Percentiles rank a stretch among this genome's conserved stretches.
Conservation (phyloP, 164 flowering plant species). For the Liquidambar formosana region DNA sequence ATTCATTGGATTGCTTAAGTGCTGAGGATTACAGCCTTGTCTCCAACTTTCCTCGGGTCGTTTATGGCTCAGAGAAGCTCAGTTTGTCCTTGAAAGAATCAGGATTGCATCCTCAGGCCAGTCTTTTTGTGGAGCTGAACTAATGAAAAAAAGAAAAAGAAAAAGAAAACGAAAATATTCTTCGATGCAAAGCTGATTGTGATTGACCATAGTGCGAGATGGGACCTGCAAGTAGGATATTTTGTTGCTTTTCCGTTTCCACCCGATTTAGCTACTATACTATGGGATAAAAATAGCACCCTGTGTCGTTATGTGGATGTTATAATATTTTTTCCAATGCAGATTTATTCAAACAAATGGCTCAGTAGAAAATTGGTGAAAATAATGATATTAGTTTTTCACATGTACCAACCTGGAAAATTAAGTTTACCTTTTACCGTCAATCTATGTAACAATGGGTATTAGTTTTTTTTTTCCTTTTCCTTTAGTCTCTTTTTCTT, state of each 20-base stretch:
- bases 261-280: neutral
- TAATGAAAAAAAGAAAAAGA: constrained; percentile 22
- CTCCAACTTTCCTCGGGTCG: constrained; percentile 86
- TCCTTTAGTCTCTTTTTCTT: too few species aligned
- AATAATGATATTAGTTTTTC: too few species aligned
- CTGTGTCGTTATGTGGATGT: neutral
- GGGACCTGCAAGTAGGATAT: constrained; percentile 13
- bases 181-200: neutral
- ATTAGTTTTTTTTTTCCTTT: too few species aligned
- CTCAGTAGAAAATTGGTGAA: neutral
- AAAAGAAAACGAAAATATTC: neutral
- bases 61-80: constrained; percentile 71
- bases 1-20: constrained; percentile 81
- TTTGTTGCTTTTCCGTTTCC: neutral
- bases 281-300: neutral
- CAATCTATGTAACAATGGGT: too few species aligned
- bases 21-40: constrained; percentile 70
- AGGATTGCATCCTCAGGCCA: constrained; percentile 96
- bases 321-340: neutral
- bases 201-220: constrained; percentile 4
- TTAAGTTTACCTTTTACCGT: too few species aligned
- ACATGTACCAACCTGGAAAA: too few species aligned
- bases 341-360: neutral
- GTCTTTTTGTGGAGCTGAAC: constrained; percentile 78
- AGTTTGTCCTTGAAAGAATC: constrained; percentile 75